These are phyloP conservation scores for Chaetomium sp. DNA, from an alignment of 2,329 filamentous ascomycete genomes.

Conservation along the genomic window DNA sequence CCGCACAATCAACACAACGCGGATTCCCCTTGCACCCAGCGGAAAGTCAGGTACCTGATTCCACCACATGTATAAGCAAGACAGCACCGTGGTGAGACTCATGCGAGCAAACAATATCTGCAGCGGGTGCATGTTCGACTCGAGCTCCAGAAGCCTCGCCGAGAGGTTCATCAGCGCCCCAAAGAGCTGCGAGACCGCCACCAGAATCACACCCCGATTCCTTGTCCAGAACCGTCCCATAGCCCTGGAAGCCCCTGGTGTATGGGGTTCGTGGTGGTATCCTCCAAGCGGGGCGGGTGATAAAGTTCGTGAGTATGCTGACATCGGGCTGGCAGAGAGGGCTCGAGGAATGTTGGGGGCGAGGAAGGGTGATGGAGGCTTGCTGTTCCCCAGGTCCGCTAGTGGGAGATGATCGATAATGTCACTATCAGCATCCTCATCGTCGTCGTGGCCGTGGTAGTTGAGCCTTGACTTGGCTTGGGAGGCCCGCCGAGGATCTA, in stretches of 20 bases:
- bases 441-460: conserved; percentile 7
- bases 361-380: conserved; percentile 24
- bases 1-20: conserved; percentile 60
- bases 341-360: conserved; percentile 31
- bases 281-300: neutral
- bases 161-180: conserved; percentile 80
- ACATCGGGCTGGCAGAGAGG: conserved; percentile 37
- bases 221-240: conserved; percentile 45
- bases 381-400: conserved; percentile 20
- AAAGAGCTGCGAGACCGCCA: conserved; percentile 72
- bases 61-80: conserved; percentile 68
- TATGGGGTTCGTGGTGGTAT: no score
- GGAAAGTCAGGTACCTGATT: conserved; percentile 61
- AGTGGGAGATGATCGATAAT: conserved; percentile 25
- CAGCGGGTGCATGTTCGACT: conserved; percentile 72
- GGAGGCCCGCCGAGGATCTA: conserved; percentile 23
- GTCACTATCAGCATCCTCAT: conserved; percentile 23
- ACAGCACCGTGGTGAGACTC: conserved; percentile 61
- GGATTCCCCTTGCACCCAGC: conserved; percentile 59
- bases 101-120: conserved; percentile 80
- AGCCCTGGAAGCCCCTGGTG: conserved; percentile 9
- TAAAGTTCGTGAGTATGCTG: conserved; percentile 27
- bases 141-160: conserved; percentile 66
- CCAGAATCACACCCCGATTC: conserved; percentile 68
- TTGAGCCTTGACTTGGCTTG: conserved; percentile 18